phyloP scores from a whole-genome alignment of 148 eudicot species.

The Drosera capensis region DNA sequence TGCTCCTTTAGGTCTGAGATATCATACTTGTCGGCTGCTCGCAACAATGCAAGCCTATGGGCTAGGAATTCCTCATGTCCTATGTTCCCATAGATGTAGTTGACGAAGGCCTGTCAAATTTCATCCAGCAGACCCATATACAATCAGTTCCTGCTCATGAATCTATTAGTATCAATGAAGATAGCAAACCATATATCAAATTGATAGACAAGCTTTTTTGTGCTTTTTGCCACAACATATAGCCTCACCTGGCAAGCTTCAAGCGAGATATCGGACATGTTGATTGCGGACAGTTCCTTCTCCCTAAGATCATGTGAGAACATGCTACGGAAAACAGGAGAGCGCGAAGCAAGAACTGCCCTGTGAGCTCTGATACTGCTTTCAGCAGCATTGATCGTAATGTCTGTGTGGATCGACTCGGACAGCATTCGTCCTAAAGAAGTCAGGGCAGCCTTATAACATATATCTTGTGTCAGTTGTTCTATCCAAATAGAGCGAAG shows the following conservation, averaged over 20 bases:
- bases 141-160: background rate
- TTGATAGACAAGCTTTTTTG: background rate
- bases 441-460: slow-evolving; percentile 37
- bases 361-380: slow-evolving; percentile 70
- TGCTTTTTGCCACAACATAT: background rate
- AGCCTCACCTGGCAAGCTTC: slow-evolving; percentile 35
- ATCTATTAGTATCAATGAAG: no score
- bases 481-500: slow-evolving; percentile 66
- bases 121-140: no score
- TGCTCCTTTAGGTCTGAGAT: slow-evolving; percentile 67
- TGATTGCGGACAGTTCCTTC: slow-evolving; percentile 38
- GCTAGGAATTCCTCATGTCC: slow-evolving; percentile 36
- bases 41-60: slow-evolving; percentile 56
- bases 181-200: background rate
- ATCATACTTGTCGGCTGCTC: slow-evolving; percentile 84
- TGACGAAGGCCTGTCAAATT: slow-evolving; percentile 54
- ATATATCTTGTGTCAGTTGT: slow-evolving; percentile 19
- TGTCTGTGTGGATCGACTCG: slow-evolving; percentile 76
- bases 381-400: slow-evolving; percentile 49
- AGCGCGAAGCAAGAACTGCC: slow-evolving; percentile 67
- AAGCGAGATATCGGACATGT: slow-evolving; percentile 71
- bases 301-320: slow-evolving; percentile 75
- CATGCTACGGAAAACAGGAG: slow-evolving; percentile 82
- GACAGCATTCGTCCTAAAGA: slow-evolving; percentile 58
- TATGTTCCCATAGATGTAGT: slow-evolving; percentile 58